Evolutionary conservation across 805 yeast genomes (phyloP).

Genomic region (Saccharomycopsis schoenii): DNA sequence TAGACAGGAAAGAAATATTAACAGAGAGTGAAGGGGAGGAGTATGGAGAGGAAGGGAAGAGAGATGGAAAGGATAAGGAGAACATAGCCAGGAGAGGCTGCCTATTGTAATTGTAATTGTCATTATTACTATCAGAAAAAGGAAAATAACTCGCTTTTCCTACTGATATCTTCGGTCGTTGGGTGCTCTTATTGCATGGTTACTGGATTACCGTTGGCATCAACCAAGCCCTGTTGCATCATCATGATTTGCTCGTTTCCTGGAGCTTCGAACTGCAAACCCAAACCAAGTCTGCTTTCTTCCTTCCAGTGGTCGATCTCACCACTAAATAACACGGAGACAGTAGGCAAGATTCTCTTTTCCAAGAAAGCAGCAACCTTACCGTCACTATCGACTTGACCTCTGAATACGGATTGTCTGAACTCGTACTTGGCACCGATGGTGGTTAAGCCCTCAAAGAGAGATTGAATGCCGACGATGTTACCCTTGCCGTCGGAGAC

Average conservation of each 20-base stretch:
- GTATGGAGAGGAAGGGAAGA: background rate
- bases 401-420: conserved; percentile 92
- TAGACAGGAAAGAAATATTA: conserved; percentile 1
- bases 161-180: too few species aligned
- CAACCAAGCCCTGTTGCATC: conserved; percentile 82
- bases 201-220: conserved; percentile 77
- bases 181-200: conserved; percentile 26
- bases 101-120: too few species aligned
- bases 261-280: conserved; percentile 90
- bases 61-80: background rate
- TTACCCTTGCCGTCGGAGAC: conserved; percentile 66
- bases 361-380: conserved; percentile 86
- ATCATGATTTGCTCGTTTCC: conserved; percentile 33
- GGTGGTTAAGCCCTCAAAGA: conserved; percentile 85
- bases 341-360: conserved; percentile 86
- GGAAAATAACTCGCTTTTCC: background rate
- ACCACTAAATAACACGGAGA: conserved; percentile 80
- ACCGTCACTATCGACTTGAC: conserved; percentile 86
- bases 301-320: conserved; percentile 82
- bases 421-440: conserved; percentile 96
- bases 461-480: conserved; percentile 75
- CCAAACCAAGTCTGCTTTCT: conserved; percentile 80
- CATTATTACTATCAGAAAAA: background rate
- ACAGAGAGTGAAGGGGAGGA: background rate
- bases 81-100: too few species aligned